Base-by-base conservation (phyloP, 1,139 yeast genomes). In the Kluyveromyces marxianus region DNA sequence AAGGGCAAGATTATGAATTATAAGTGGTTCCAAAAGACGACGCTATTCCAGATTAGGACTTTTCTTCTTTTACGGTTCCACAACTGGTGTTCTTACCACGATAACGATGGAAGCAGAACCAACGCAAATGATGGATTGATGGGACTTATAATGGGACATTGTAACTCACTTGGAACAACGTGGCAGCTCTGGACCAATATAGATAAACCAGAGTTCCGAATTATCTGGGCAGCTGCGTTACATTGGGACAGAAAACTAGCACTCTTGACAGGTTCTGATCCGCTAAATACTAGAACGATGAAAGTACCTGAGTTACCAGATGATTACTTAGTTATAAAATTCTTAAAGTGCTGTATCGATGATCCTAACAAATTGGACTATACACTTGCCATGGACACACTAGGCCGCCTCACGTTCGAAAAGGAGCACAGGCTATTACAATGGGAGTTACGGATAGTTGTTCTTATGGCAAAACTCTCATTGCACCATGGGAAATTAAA, bases 31-130 rank as follows among this genome's bases (percentile, higher is more conserved):
- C 50, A 62, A 40, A 62, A 61, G 45, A 55, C 59, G 42, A 59
- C 63, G 2, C 35, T 62, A 21, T 37, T 56, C 32, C 62, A 60
- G 42, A 35, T 60, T 10, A 63, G 60, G 39, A 49, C 54, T 46
- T 45, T 60, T 26, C 41, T 62, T 14, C 34, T 62, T 37, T 48
- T 59, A 24, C 52, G 64, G 41, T 54, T 60, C 41, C 59, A 59
- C 45, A 56, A 59, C 40, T 62, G 65, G 65, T 57, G 62, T 48
- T 58, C 60, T 2, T 64, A 64, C 3, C 63, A 60, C 37, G 63
- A 60, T 46, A 63, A 63, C 7, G 65, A 62, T 48, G 66, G 66
- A 2, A 51, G 55, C 28, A 54, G 53, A 29, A 50, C 54, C 5
- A 60, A 60, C 41, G 61, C 60, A 37, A 55, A 56, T 37, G 58